Conservation (phyloP, 257 asterid genomes). For the Rauvolfia tetraphylla region DNA sequence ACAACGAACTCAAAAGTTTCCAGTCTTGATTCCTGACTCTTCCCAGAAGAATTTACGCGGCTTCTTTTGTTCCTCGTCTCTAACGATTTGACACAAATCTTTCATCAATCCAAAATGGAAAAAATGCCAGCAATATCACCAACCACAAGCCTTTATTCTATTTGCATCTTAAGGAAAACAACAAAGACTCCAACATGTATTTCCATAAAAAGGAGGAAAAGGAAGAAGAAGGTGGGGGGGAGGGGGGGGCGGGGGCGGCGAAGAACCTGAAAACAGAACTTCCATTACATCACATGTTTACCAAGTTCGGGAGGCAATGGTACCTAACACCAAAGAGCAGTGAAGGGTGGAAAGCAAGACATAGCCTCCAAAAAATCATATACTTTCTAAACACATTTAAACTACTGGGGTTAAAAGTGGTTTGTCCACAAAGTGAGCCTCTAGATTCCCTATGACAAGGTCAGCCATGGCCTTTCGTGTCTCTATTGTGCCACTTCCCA, state of each 20-base stretch:
- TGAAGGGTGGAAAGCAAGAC: not conserved
- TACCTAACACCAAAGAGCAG: not conserved
- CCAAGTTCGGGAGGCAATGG: not conserved
- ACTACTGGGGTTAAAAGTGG: slow-evolving; percentile 62
- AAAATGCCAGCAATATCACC: too few species aligned
- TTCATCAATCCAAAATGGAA: not conserved
- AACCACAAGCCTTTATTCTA: not conserved
- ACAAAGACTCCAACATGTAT: not conserved
- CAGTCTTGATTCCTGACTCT: too few species aligned
- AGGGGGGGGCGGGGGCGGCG: too few species aligned
- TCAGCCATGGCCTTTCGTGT: slow-evolving; percentile 69
- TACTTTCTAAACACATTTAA: not conserved
- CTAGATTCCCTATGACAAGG: slow-evolving; percentile 67
- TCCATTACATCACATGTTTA: not conserved
- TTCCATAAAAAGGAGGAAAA: not conserved
- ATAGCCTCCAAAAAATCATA: slow-evolving; percentile 2
- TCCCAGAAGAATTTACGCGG: not conserved
- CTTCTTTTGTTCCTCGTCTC: too few species aligned
- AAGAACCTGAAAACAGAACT: not conserved
- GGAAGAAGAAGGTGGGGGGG: not conserved
- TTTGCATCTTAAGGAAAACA: not conserved
- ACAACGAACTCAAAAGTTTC: too few species aligned
- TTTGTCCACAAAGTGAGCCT: slow-evolving; percentile 55
- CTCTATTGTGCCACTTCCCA: slow-evolving; percentile 59
- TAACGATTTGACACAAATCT: too few species aligned